Evolutionary conservation across 495 filamentous ascomycete species (phyloP).

Genomic region (Penicillium daleae): DNA sequence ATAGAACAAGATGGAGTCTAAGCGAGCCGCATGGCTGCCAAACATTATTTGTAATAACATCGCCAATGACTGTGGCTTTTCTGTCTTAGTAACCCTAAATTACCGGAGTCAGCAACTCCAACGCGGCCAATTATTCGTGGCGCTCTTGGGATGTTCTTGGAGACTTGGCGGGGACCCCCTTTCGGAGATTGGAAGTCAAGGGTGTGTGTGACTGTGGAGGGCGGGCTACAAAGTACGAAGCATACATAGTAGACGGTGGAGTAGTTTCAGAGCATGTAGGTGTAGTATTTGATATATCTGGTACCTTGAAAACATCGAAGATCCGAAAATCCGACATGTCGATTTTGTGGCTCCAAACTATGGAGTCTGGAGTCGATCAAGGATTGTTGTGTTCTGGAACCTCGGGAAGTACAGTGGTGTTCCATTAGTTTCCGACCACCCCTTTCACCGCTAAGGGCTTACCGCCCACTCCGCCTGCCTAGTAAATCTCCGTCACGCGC

Average conservation of each 20-base stretch:
- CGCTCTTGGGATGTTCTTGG: constrained; percentile 1
- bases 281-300: too few relatives aligned
- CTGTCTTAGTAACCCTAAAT: neutral
- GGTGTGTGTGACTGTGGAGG: neutral
- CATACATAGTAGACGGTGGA: neutral
- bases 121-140: neutral
- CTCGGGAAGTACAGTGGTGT: neutral
- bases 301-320: neutral
- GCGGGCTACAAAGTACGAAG: neutral
- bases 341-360: neutral
- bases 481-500: too few relatives aligned
- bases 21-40: neutral
- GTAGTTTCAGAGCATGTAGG: too few relatives aligned
- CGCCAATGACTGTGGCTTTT: neutral
- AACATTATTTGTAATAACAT: neutral
- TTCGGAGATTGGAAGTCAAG: neutral
- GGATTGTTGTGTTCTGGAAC: neutral
- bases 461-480: too few relatives aligned
- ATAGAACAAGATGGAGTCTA: neutral
- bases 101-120: neutral
- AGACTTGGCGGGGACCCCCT: constrained; percentile 1
- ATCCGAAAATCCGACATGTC: neutral
- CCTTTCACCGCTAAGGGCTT: too few relatives aligned
- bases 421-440: too few relatives aligned
- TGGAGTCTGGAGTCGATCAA: neutral